Percentiles rank a stretch among this genome's conserved stretches.
These are phyloP conservation scores for Hirsutella rhossiliensis DNA, from an alignment of 2,329 filamentous ascomycete species.

Conservation along the genomic window DNA sequence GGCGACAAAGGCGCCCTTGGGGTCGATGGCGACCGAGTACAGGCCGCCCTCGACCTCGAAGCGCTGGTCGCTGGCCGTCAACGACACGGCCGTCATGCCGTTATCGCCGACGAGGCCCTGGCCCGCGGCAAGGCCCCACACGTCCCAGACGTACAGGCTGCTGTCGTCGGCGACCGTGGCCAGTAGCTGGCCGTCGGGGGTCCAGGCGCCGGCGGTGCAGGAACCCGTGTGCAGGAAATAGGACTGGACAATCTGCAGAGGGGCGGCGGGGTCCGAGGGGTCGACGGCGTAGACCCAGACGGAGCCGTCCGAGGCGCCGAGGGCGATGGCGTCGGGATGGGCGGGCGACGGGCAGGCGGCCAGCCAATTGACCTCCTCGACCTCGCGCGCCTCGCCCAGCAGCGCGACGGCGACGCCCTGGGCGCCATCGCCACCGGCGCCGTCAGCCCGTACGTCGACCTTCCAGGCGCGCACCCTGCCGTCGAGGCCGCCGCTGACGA, in stretches of 20 bases:
- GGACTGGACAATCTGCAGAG: constrained; percentile 74
- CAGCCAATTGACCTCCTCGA: constrained; percentile 93
- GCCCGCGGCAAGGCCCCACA: constrained; percentile 66
- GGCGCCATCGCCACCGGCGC: too few relatives aligned
- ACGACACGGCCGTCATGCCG: constrained; percentile 56
- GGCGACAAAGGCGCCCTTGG: constrained; percentile 66
- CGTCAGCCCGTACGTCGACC: constrained; percentile 29
- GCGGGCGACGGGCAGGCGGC: constrained; percentile 57
- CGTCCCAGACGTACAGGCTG: constrained; percentile 85
- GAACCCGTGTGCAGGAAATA: constrained; percentile 83
- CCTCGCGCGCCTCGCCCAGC: constrained; percentile 71
- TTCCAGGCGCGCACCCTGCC: constrained; percentile 67
- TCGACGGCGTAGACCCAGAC: constrained; percentile 95
- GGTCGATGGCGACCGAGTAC: constrained; percentile 76
- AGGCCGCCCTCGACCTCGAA: constrained; percentile 88
- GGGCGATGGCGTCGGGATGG: constrained; percentile 69
- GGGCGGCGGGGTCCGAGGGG: constrained; percentile 40
- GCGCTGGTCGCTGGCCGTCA: constrained; percentile 74
- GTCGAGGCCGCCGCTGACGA: constrained; percentile 80
- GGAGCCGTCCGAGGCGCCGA: constrained; percentile 81
- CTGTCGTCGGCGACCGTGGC: constrained; percentile 84
- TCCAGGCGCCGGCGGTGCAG: constrained; percentile 87
- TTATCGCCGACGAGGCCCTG: constrained; percentile 37
- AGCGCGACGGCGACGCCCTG: constrained; percentile 45
- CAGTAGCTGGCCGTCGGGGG: constrained; percentile 72